Base-by-base conservation (phyloP, 208 protist species). In the Acanthamoeba polyphaga region DNA sequence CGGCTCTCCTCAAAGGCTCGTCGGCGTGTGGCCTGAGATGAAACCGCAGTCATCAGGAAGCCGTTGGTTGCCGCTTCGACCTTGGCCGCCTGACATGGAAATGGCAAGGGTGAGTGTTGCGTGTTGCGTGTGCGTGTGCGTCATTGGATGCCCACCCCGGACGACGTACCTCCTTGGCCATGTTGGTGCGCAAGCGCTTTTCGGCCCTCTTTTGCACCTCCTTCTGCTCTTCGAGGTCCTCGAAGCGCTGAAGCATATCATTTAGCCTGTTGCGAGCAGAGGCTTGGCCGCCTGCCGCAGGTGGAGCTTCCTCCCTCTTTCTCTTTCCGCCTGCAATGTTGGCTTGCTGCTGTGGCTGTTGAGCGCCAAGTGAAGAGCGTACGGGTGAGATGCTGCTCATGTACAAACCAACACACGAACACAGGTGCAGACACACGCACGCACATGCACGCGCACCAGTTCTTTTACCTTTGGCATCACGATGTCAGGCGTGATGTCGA, bases 1-100 rank as follows among this genome's bases (percentile, higher is more conserved):
- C 82, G 82, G 29, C 29, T 89, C 53, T 66, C n/a, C 24, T 89
- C 82, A 89, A 89, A 89, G 27, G 82, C 82, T 13, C 32, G 82
- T 46, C 82, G 46, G 10, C 82, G 46, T 38, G 46, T 43, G 13
- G 82, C n/a, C 53, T 32, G 22, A 10, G 82, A 89, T n/a, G 53
- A 58, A 7, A 89, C 55, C 8, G 46, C 51, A 17, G 19, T 24
- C 46, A 89, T 89, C 46, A 89, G 46, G 82, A 89, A 89, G 29
- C 55, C 34, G 15, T 89, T 89, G 53, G 53, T 89, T n/a, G 27
- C 82, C 3, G 82, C 53, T 66, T 58, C 82, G 29, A 62, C 82
- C 82, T 38, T 58, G 55, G 55, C 82, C 38, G 46, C 55, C 82
- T 58, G 70, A 87, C 27, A 24, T 43, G 38, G 38, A 43, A 43